Evolutionary conservation across 1,284 basidiomycete genomes (phyloP).

Genomic region (Cerioporus squamosus): DNA sequence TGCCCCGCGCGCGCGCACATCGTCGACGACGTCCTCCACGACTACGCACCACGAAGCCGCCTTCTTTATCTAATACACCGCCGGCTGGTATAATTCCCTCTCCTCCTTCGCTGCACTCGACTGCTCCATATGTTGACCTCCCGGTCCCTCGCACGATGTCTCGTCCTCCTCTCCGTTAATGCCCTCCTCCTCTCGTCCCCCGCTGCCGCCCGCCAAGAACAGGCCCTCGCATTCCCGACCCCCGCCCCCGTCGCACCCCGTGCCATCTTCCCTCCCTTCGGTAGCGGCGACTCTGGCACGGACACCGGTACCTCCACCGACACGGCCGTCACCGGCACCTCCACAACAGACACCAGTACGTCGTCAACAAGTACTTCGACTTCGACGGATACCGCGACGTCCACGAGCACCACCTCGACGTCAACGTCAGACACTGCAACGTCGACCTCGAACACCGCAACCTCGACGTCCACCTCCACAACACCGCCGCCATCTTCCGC

Average conservation of each 20-base stretch:
- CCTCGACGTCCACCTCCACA: slow-evolving; percentile 16
- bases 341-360: neutral
- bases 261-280: slow-evolving; percentile 3
- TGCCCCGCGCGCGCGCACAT: slow-evolving; percentile 8
- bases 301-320: neutral
- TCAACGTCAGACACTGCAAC: too few species aligned
- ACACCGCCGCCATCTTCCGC: slow-evolving; percentile 16
- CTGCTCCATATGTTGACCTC: slow-evolving; percentile 21
- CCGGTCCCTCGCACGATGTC: slow-evolving; percentile 17
- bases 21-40: slow-evolving; percentile 19
- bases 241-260: slow-evolving; percentile 2
- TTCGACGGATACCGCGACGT: slow-evolving; percentile 10
- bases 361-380: neutral
- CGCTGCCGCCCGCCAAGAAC: slow-evolving; percentile 5
- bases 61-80: slow-evolving; percentile 21
- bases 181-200: slow-evolving; percentile 16
- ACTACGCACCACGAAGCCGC: slow-evolving; percentile 22
- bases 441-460: slow-evolving; percentile 14
- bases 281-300: neutral
- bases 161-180: slow-evolving; percentile 21
- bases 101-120: slow-evolving; percentile 5
- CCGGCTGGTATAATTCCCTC: slow-evolving; percentile 25
- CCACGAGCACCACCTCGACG: slow-evolving; percentile 5
- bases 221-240: slow-evolving; percentile 5
- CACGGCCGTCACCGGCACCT: neutral